A percentile compares a stretch with the other conserved stretches of the same genome.
These are phyloP conservation scores for Aquilaria sinensis DNA, from an alignment of 345 rosid species.

Conservation along the genomic window DNA sequence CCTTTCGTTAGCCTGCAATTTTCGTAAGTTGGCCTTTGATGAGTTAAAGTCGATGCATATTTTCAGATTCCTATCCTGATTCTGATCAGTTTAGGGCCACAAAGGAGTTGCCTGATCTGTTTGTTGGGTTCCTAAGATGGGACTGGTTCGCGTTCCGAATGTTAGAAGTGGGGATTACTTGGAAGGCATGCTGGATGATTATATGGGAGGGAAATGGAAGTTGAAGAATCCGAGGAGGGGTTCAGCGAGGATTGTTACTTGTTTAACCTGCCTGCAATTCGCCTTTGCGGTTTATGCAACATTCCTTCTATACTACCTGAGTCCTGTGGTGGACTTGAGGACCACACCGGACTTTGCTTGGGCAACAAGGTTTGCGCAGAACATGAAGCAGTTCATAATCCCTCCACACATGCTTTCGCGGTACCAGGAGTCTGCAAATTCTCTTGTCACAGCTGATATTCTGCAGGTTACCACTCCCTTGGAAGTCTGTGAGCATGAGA, in stretches of 20 bases:
- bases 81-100: too few species aligned
- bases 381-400: constrained; percentile 63
- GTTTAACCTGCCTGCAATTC: constrained; percentile 72
- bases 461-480: constrained; percentile 34
- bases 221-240: constrained; percentile 16
- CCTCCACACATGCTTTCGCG: constrained; percentile 58
- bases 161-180: constrained; percentile 61
- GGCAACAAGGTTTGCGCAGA: constrained; percentile 77
- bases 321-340: constrained; percentile 69
- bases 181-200: constrained; percentile 70
- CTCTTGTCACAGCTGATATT: constrained; percentile 25
- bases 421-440: constrained; percentile 48
- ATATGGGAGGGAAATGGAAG: constrained; percentile 45
- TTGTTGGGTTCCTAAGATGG: constrained; percentile 36
- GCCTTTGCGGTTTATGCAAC: constrained; percentile 90
- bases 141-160: constrained; percentile 45
- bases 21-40: too few species aligned
- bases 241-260: constrained; percentile 61
- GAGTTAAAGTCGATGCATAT: too few species aligned
- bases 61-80: too few species aligned
- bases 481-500: constrained; percentile 71
- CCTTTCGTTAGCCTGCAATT: too few species aligned
- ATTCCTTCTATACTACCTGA: constrained; percentile 80
- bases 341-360: constrained; percentile 82
- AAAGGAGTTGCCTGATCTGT: not conserved